phyloP scores from a whole-genome alignment of 75 land plant species.

The Pinus albicaulis region DNA sequence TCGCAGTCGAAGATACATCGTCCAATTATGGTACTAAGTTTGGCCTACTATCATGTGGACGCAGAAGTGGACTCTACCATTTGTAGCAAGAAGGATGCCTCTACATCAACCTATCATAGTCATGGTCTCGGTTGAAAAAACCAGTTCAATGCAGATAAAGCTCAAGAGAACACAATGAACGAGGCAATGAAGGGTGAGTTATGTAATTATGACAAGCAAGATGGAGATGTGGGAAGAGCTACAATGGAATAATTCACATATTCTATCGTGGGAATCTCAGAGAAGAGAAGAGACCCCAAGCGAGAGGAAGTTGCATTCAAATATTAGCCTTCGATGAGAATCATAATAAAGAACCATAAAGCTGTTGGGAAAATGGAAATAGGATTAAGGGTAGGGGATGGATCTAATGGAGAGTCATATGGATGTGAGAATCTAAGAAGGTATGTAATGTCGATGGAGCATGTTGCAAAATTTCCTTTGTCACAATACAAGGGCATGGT shows the following conservation, averaged over 20 bases:
- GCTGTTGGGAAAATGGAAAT: not conserved
- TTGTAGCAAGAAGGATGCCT: too few relatives aligned
- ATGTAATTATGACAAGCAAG: not conserved
- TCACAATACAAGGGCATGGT: conserved; percentile 66
- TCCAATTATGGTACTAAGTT: not conserved
- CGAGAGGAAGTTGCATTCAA: not conserved
- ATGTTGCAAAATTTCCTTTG: conserved; percentile 28
- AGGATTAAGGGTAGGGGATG: not conserved
- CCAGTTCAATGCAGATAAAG: too few relatives aligned
- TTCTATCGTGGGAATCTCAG: not conserved
- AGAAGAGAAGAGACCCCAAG: not conserved
- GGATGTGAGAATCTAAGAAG: not conserved
- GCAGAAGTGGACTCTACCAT: too few relatives aligned
- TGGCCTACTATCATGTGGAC: not conserved
- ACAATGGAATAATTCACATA: not conserved
- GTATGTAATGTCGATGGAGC: conserved; percentile 1
- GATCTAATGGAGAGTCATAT: not conserved
- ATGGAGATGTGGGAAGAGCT: not conserved
- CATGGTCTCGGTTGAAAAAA: too few relatives aligned
- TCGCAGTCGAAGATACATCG: too few relatives aligned
- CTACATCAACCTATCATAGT: too few relatives aligned
- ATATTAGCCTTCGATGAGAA: not conserved
- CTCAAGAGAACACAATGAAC: not conserved
- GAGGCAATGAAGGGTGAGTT: not conserved
- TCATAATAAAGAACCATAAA: not conserved